Conservation (phyloP, 2,329 filamentous ascomycete species). For the Myotisia sp. region DNA sequence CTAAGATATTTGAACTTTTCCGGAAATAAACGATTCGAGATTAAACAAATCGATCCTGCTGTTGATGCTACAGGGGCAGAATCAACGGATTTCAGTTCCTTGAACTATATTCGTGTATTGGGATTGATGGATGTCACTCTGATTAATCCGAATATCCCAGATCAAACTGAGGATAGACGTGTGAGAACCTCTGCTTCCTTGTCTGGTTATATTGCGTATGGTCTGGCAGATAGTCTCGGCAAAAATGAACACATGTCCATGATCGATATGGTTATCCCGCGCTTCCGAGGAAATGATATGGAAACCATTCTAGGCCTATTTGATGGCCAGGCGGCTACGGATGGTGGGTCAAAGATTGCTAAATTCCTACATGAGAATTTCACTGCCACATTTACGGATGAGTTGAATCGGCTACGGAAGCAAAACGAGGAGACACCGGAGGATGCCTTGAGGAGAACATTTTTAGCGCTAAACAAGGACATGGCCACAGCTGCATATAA, state of each 20-base stretch:
- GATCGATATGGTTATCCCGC: constrained; percentile 85
- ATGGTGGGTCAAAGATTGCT: constrained; percentile 84
- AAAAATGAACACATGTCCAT: constrained; percentile 90
- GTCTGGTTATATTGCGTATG: constrained; percentile 81
- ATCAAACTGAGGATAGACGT: constrained; percentile 87
- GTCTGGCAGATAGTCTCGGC: constrained; percentile 92
- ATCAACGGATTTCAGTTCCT: constrained; percentile 78
- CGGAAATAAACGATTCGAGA: constrained; percentile 90
- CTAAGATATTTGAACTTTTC: constrained; percentile 90
- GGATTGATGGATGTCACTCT: constrained; percentile 97
- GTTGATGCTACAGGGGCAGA: constrained; percentile 42
- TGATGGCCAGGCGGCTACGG: constrained; percentile 79
- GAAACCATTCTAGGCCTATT: constrained; percentile 91
- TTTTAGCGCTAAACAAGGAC: constrained; percentile 84
- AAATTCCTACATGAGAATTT: constrained; percentile 97
- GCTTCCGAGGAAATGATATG: constrained; percentile 76
- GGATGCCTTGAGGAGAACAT: constrained; percentile 75
- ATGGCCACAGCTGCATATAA: constrained; percentile 72
- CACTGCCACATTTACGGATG: constrained; percentile 64
- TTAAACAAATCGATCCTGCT: constrained; percentile 48
- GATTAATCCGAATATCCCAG: constrained; percentile 81
- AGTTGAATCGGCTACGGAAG: constrained; percentile 59
- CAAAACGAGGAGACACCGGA: constrained; percentile 57
- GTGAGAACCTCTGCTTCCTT: constrained; percentile 93
- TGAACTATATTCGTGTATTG: constrained; percentile 70